Percentiles rank a stretch among this genome's conserved stretches.
Evolutionary conservation across 345 rosid species (phyloP).

Genomic region (Pugionium cornutum): DNA sequence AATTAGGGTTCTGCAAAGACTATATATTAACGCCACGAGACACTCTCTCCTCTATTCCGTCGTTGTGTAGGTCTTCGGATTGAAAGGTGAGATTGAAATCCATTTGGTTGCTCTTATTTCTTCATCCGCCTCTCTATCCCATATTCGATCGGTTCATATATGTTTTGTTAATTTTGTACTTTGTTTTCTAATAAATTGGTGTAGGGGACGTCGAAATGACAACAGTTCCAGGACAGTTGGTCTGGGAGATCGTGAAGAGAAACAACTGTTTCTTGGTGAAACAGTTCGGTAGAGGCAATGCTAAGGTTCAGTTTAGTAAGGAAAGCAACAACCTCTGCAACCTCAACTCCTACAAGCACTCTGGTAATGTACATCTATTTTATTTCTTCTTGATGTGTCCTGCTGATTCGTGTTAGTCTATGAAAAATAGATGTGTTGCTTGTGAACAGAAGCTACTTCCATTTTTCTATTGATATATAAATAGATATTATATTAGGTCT

Average conservation of each 20-base stretch:
- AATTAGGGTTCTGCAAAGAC: constrained; percentile 35
- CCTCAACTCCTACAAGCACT: constrained; percentile 77
- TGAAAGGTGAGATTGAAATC: constrained; percentile 20
- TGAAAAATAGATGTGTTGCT: background rate
- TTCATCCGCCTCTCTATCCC: background rate
- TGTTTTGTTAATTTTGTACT: background rate
- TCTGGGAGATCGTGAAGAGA: constrained; percentile 83
- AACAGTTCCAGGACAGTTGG: constrained; percentile 66
- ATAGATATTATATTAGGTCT: too few relatives aligned
- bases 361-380: constrained; percentile 42
- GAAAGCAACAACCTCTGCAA: constrained; percentile 77
- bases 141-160: background rate
- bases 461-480: too few relatives aligned
- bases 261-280: constrained; percentile 75
- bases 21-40: constrained; percentile 34
- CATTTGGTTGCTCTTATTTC: background rate
- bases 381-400: background rate
- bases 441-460: background rate
- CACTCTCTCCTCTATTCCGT: constrained; percentile 27
- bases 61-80: constrained; percentile 7
- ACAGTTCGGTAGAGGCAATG: constrained; percentile 69
- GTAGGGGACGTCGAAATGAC: constrained; percentile 48
- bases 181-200: background rate
- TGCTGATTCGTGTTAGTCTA: background rate
- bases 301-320: constrained; percentile 66